Evolutionary conservation across 768 basidiomycete species (phyloP), one percentile per base, ranked within the genome.

Genomic region (Lentinula lateritia): DNA sequence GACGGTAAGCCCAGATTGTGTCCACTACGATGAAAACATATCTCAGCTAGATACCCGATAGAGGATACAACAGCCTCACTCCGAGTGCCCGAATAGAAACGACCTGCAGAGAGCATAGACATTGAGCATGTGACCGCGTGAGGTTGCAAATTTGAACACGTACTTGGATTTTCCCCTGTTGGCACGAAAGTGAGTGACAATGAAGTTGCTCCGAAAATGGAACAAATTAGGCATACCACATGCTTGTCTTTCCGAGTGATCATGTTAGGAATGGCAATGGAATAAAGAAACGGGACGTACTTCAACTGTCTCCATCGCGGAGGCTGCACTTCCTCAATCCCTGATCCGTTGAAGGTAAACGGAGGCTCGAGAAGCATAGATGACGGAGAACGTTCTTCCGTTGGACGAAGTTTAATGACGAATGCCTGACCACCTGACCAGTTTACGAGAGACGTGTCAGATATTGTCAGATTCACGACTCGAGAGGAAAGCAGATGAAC

Each of bases 291-390:
- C 43, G 18, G 35, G 28, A 69, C 73, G 61, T 56, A 74, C 73
- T 85, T 84, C 73, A 84, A 79, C 61, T 82, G 80, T 53, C 82
- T 63, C 78, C 79, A 76, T 38, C 75, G 57, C 32, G 73, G 73
- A 5, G 76, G 70, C 10, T 60, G 48, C 20, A 74, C 35, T 69
- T 63, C 61, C 62, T 70, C 66, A 15, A 65, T 52, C 15, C 61
- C 58, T 66, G 66, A 73, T 50, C 65, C 61, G 66, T 71, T 62
- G 55, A 83, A 73, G n/a, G 72, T 70, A 62, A 76, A 80, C 0
- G 83, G 82, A 12, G 81, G 77, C 50, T 85, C 83, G 38, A 85
- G 69, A 7, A 80, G 72, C 75, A 80, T 77, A 4, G 76, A 76
- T 10, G 72, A 73, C 6, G 81, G 76, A 0, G 79, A 78, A n/a